Conservation (phyloP, 164 flowering plant species). For the Magnolia kwangsiensis region DNA sequence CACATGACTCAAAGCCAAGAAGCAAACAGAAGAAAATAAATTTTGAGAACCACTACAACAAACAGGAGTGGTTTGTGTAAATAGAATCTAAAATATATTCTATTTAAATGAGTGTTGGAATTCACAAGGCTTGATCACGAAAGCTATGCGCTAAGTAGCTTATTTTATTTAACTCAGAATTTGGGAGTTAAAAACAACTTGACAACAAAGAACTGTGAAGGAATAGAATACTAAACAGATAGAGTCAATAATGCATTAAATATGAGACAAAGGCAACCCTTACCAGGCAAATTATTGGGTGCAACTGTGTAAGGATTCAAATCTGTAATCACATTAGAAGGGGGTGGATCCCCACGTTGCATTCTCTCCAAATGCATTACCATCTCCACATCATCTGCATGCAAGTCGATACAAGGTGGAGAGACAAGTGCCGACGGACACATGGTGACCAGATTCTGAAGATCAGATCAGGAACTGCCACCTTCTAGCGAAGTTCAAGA, state of each 20-base stretch:
- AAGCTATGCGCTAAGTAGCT: not conserved
- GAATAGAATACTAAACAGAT: not conserved
- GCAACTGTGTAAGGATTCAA: constrained; percentile 31
- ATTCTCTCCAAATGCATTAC: constrained; percentile 17
- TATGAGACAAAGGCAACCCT: constrained; percentile 7
- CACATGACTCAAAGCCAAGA: not conserved
- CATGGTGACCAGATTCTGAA: constrained; percentile 20
- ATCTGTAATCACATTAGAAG: constrained; percentile 32
- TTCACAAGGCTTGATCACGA: not conserved
- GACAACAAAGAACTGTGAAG: not conserved
- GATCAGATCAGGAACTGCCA: constrained; percentile 1
- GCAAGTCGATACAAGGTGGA: constrained; percentile 17
- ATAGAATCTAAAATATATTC: too few relatives aligned
- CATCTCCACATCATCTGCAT: constrained; percentile 29
- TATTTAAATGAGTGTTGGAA: not conserved
- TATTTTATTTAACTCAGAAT: not conserved
- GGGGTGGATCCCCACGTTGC: constrained; percentile 28
- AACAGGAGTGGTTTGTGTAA: not conserved
- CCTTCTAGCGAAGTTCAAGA: constrained; percentile 4
- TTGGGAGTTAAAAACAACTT: not conserved
- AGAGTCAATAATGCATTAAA: not conserved
- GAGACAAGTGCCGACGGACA: constrained; percentile 20
- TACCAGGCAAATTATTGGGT: constrained; percentile 45
- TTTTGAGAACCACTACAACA: too few relatives aligned
- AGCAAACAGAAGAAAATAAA: too few relatives aligned